Conservation (phyloP, 345 rosid species). For the Citrus medica region DNA sequence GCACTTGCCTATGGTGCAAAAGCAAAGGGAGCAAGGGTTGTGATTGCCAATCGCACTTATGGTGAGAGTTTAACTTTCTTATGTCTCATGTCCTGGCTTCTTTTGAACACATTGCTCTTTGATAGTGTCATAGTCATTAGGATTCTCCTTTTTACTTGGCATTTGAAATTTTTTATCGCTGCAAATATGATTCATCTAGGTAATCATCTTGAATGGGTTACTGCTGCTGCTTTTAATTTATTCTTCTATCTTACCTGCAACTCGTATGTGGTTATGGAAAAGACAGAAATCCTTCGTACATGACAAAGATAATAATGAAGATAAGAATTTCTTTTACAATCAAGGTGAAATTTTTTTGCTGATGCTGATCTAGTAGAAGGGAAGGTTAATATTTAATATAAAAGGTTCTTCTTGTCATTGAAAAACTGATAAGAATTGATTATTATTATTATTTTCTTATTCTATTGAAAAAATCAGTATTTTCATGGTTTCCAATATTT, state of each 20-base stretch:
- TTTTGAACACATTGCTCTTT: background rate
- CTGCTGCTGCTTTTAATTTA: background rate
- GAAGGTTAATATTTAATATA: background rate
- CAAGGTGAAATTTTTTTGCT: background rate
- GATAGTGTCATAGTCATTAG: background rate
- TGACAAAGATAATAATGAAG: background rate
- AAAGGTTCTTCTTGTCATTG: background rate
- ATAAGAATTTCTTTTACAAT: background rate
- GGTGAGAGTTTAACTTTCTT: constrained; percentile 35
- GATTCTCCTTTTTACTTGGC: background rate
- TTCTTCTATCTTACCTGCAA: background rate
- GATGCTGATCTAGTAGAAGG: background rate
- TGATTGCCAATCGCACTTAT: constrained; percentile 84
- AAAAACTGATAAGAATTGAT: background rate
- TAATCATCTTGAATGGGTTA: background rate
- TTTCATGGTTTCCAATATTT: background rate
- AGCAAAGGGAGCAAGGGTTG: constrained; percentile 80
- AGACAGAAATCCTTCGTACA: background rate
- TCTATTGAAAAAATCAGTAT: background rate
- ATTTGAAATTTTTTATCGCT: background rate
- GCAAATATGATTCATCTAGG: background rate
- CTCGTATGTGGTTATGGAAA: background rate
- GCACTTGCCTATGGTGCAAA: constrained; percentile 97
- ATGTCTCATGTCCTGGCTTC: background rate
- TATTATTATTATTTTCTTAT: background rate